Conservation (phyloP, 2,329 filamentous ascomycete species). For the Ilyonectria robusta region DNA sequence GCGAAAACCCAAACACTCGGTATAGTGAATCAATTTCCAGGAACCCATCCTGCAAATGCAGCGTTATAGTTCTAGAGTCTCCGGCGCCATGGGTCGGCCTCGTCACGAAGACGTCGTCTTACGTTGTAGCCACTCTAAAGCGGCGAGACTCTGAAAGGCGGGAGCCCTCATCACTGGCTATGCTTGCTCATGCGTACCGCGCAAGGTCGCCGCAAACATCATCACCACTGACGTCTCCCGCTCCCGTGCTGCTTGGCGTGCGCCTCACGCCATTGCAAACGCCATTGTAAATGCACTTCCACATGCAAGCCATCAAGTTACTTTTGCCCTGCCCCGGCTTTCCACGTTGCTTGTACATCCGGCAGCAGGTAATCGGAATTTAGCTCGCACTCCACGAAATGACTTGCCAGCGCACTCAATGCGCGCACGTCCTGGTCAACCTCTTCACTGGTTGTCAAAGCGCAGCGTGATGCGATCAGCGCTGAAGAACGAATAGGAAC, state of each 20-base stretch:
- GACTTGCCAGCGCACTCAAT: constrained; percentile 13
- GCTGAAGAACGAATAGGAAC: constrained; percentile 9
- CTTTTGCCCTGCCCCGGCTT: neutral
- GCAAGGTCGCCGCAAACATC: constrained; percentile 7
- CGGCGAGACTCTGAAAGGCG: neutral
- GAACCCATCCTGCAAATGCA: neutral
- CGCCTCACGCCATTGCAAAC: neutral
- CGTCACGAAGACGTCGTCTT: neutral
- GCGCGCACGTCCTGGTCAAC: constrained; percentile 10
- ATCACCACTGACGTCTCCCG: neutral
- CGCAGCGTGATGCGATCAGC: constrained; percentile 24
- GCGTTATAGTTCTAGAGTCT: neutral
- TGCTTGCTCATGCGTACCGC: neutral
- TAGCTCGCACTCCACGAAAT: neutral
- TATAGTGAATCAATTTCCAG: neutral
- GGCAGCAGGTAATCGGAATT: neutral
- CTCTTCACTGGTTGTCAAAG: constrained; percentile 12
- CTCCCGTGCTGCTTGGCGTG: neutral
- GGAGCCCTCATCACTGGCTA: neutral
- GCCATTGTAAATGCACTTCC: constrained; percentile 5
- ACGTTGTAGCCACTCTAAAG: constrained; percentile 14
- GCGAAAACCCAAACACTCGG: constrained; percentile 5
- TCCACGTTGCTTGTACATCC: neutral
- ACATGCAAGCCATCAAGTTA: constrained; percentile 12
- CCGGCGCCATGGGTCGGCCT: neutral